Evolutionary conservation across 495 filamentous ascomycete species (phyloP).

Genomic region (Geoglossum glabrum): DNA sequence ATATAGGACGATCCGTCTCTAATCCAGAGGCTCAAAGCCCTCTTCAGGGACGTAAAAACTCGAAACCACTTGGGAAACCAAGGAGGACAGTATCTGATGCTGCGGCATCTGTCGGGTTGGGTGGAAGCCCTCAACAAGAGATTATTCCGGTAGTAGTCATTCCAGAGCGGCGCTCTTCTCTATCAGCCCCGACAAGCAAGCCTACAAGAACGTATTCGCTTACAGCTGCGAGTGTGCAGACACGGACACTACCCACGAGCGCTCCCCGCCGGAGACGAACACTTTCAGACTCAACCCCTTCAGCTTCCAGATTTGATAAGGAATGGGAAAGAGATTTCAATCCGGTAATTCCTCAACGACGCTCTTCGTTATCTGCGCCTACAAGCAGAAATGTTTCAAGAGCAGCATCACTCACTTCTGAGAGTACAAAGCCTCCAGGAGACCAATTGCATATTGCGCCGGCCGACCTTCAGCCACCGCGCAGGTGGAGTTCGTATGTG

Average conservation of each 20-base stretch:
- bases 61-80: conserved; percentile 14
- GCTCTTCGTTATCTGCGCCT: conserved; percentile 49
- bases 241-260: not conserved
- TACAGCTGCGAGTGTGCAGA: conserved; percentile 8
- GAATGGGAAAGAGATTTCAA: conserved; percentile 32
- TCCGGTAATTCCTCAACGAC: conserved; percentile 38
- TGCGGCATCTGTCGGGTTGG: conserved; percentile 28
- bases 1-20: not conserved
- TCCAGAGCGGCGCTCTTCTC: conserved; percentile 44
- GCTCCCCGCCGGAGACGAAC: conserved; percentile 11
- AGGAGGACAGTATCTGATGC: conserved; percentile 39
- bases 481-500: not conserved
- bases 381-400: conserved; percentile 48
- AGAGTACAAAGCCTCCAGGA: conserved; percentile 42
- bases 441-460: not conserved
- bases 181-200: conserved; percentile 23
- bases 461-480: not conserved
- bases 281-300: not conserved
- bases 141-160: conserved; percentile 54
- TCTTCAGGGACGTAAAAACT: not conserved
- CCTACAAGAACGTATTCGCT: conserved; percentile 16
- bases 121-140: conserved; percentile 32
- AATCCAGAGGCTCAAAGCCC: not conserved
- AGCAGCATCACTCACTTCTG: conserved; percentile 43
- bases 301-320: not conserved